A percentile compares a stretch with the other conserved stretches of the same genome.
These are phyloP conservation scores for Pseudozyma hubeiensis DNA, from an alignment of 1,284 basidiomycete genomes.

Conservation along the genomic window DNA sequence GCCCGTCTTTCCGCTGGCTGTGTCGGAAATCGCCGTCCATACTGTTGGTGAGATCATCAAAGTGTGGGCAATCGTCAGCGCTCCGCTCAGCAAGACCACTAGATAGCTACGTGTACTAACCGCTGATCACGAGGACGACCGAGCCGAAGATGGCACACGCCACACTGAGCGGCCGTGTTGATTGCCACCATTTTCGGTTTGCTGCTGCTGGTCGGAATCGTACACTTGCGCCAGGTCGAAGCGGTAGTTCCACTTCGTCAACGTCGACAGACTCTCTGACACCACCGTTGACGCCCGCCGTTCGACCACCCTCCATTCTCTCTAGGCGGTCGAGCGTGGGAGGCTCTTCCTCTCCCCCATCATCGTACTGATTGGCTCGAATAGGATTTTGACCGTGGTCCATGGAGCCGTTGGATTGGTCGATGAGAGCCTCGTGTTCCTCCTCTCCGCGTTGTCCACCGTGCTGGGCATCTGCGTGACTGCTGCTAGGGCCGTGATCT, in stretches of 20 bases:
- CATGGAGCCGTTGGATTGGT: conserved; percentile 30
- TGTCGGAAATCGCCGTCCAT: conserved; percentile 49
- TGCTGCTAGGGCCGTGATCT: conserved; percentile 8
- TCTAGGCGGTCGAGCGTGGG: conserved; percentile 28
- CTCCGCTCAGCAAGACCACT: not conserved
- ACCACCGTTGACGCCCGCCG: conserved; percentile 2
- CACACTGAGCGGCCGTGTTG: conserved; percentile 62
- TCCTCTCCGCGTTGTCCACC: conserved; percentile 12
- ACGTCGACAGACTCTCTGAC: conserved; percentile 42
- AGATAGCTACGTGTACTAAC: conserved; percentile 8
- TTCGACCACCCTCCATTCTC: conserved; percentile 38
- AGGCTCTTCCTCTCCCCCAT: conserved; percentile 37
- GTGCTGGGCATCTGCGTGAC: not conserved
- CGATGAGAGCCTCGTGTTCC: conserved; percentile 25
- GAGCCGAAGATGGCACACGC: conserved; percentile 63
- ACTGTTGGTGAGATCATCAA: conserved; percentile 11
- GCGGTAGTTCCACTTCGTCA: conserved; percentile 63
- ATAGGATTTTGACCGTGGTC: conserved; percentile 25
- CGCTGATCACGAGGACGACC: conserved; percentile 59
- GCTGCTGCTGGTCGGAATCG: conserved; percentile 47
- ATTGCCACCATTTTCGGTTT: conserved; percentile 64
- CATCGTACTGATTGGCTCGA: conserved; percentile 36
- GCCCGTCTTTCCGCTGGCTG: conserved; percentile 44
- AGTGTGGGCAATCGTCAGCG: not conserved
- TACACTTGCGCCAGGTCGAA: conserved; percentile 61